A percentile compares a stretch with the other conserved stretches of the same genome.
These are phyloP conservation scores for Lipomyces chichibuensis DNA, from an alignment of 805 yeast genomes.

Conservation along the genomic window DNA sequence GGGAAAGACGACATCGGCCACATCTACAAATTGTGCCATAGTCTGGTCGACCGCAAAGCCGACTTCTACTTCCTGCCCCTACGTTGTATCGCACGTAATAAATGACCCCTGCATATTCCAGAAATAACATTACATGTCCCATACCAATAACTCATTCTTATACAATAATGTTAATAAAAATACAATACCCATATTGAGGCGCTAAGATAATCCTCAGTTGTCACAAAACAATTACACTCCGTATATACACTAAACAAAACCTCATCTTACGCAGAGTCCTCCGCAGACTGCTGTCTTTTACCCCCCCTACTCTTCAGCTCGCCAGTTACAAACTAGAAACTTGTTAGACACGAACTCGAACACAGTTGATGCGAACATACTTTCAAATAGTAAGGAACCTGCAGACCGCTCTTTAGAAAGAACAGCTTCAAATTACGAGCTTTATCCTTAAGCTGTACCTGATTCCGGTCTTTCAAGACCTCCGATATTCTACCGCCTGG, in stretches of 20 bases:
- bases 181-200: not conserved
- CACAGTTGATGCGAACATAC: not conserved
- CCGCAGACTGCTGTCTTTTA: conserved; percentile 12
- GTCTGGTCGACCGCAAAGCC: too few relatives aligned
- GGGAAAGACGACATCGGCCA: too few relatives aligned
- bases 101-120: not conserved
- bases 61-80: too few relatives aligned
- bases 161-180: not conserved
- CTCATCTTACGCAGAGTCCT: not conserved
- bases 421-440: conserved; percentile 95
- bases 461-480: conserved; percentile 80
- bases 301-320: conserved; percentile 46
- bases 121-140: not conserved
- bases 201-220: not conserved
- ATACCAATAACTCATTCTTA: not conserved
- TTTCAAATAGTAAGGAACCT: conserved; percentile 73
- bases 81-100: not conserved
- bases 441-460: conserved; percentile 92
- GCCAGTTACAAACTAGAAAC: conserved; percentile 75
- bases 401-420: conserved; percentile 71
- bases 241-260: not conserved
- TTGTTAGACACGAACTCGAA: not conserved
- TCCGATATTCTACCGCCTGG: conserved; percentile 90
- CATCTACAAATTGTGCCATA: too few relatives aligned
- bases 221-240: not conserved